Percentiles rank a stretch among this genome's conserved stretches.
These are phyloP conservation scores for Barbarea vulgaris DNA, from an alignment of 345 rosid genomes.

Conservation along the genomic window DNA sequence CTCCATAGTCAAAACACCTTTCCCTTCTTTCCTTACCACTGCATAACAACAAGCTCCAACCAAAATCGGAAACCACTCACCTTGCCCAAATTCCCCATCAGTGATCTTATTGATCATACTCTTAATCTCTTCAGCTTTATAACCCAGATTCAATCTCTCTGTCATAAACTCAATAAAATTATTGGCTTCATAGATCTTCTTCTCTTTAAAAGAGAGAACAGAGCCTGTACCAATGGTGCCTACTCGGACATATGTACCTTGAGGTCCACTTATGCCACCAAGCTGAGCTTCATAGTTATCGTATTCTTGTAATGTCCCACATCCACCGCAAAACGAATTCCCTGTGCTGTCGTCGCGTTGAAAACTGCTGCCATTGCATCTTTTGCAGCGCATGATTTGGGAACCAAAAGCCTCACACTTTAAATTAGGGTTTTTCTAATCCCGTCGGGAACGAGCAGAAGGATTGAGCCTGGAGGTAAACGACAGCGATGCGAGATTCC, in stretches of 20 bases:
- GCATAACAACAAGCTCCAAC: slow-evolving; percentile 75
- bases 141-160: slow-evolving; percentile 39
- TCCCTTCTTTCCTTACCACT: slow-evolving; percentile 52
- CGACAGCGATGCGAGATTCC: background rate
- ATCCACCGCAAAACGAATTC: slow-evolving; percentile 46
- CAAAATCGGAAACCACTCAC: slow-evolving; percentile 68
- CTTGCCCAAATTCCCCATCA: slow-evolving; percentile 63
- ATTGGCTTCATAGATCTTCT: slow-evolving; percentile 62
- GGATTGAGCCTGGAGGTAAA: background rate
- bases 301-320: slow-evolving; percentile 51
- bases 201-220: slow-evolving; percentile 52
- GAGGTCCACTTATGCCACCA: slow-evolving; percentile 52
- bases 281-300: slow-evolving; percentile 54
- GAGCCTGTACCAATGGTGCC: slow-evolving; percentile 69
- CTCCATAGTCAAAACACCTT: slow-evolving; percentile 49
- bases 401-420: background rate
- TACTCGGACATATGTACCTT: slow-evolving; percentile 55
- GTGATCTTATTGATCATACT: slow-evolving; percentile 54
- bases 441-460: background rate
- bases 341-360: slow-evolving; percentile 53
- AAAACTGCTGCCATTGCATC: slow-evolving; percentile 52
- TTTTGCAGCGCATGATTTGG: slow-evolving; percentile 47
- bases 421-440: background rate
- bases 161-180: slow-evolving; percentile 47
- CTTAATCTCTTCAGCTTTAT: slow-evolving; percentile 39